A percentile compares a stretch with the other conserved stretches of the same genome.
Conservation (phyloP, 202 grass and related monocot genomes). For the Bolboschoenoplectus hybrid region DNA sequence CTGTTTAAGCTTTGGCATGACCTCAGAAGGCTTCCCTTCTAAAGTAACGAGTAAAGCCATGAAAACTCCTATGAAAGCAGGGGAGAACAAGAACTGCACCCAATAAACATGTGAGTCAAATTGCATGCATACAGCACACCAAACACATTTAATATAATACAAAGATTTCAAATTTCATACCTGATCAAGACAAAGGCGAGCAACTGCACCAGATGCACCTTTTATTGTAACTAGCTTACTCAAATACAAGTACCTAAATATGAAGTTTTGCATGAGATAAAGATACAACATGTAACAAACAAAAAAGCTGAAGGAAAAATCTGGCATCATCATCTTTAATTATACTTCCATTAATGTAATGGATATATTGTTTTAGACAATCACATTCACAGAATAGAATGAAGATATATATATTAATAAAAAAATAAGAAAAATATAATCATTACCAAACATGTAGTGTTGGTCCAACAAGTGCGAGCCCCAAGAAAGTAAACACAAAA, state of each 20-base stretch:
- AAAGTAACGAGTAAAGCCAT: conserved; percentile 74
- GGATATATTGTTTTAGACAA: background rate
- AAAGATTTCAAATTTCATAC: conserved; percentile 41
- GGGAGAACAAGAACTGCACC: conserved; percentile 72
- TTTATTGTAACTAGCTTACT: conserved; percentile 70
- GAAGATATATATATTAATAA: background rate
- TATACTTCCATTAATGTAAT: background rate
- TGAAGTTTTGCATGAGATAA: conserved; percentile 34
- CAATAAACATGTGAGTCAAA: conserved; percentile 1
- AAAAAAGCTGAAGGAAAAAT: background rate
- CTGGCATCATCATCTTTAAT: background rate
- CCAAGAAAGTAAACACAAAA: conserved; percentile 83
- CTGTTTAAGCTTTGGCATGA: conserved; percentile 90
- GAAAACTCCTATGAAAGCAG: conserved; percentile 83
- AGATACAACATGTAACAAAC: background rate
- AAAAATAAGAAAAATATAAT: conserved; percentile 29
- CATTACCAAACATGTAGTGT: conserved; percentile 83
- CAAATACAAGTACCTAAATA: conserved; percentile 88
- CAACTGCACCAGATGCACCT: conserved; percentile 66
- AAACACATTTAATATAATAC: background rate
- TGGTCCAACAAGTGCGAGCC: conserved; percentile 75
- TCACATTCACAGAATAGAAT: conserved; percentile 31
- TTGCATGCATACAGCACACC: conserved; percentile 10
- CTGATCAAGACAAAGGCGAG: conserved; percentile 86
- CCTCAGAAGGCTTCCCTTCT: conserved; percentile 74